Evolutionary conservation across 2,329 filamentous ascomycete genomes (phyloP).

Genomic region (Penicillium griseofulvum): DNA sequence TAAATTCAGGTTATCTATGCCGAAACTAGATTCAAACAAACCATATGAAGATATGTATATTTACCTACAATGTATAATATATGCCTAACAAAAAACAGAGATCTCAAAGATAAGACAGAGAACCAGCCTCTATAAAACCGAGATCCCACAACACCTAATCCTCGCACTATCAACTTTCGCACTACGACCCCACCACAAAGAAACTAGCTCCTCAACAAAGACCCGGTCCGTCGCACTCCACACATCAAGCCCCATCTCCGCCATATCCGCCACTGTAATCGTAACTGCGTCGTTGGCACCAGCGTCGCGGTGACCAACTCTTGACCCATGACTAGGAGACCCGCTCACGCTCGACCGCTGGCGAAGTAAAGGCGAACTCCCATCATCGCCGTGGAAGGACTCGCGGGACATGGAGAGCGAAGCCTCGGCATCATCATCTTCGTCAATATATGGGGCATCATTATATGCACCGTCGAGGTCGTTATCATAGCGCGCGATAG

Average conservation of each 20-base stretch:
- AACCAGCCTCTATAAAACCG: conserved; percentile 36
- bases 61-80: neutral
- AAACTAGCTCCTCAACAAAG: conserved; percentile 48
- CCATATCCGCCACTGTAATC: conserved; percentile 46
- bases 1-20: neutral
- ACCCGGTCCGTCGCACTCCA: conserved; percentile 49
- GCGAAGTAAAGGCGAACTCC: conserved; percentile 26
- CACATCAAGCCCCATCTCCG: conserved; percentile 49
- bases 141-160: conserved; percentile 50
- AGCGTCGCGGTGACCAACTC: neutral
- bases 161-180: conserved; percentile 44
- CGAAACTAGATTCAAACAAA: no score
- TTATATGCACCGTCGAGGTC: conserved; percentile 13
- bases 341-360: conserved; percentile 14
- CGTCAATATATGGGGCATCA: conserved; percentile 23
- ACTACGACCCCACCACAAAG: conserved; percentile 46
- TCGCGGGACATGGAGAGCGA: conserved; percentile 26
- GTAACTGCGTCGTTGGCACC: conserved; percentile 29
- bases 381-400: conserved; percentile 29
- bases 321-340: neutral
- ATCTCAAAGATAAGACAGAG: neutral
- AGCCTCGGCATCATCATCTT: conserved; percentile 23
- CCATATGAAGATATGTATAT: neutral
- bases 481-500: conserved; percentile 43
- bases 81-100: neutral